Conservation (phyloP, 2,329 filamentous ascomycete species). For the Corynespora cassiicola region DNA sequence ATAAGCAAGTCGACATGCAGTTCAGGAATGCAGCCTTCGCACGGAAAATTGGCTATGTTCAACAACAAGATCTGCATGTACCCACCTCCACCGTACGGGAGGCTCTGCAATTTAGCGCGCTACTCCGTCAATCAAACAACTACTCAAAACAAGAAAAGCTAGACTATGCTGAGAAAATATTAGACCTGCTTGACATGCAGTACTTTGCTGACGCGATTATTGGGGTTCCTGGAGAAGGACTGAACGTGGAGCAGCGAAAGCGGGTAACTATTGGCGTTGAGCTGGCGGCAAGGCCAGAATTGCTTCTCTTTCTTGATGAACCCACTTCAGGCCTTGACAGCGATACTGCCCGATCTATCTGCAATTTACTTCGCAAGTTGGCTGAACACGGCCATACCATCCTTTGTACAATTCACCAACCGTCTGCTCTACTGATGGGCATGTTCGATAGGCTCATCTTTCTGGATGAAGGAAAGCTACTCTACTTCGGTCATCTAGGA, state of each 20-base stretch:
- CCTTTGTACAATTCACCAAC: constrained; percentile 93
- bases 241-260: constrained; percentile 63
- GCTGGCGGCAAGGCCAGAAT: constrained; percentile 29
- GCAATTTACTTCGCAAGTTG: constrained; percentile 82
- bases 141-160: constrained; percentile 67
- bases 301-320: constrained; percentile 56
- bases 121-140: too few species aligned
- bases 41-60: constrained; percentile 22
- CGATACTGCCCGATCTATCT: constrained; percentile 89
- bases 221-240: constrained; percentile 19
- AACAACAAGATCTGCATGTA: constrained; percentile 17
- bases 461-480: constrained; percentile 73
- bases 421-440: constrained; percentile 88
- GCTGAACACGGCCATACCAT: constrained; percentile 80
- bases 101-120: constrained; percentile 11
- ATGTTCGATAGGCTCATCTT: constrained; percentile 81
- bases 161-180: constrained; percentile 65
- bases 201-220: constrained; percentile 46
- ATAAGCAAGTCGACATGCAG: constrained; percentile 13
- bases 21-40: constrained; percentile 8
- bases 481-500: constrained; percentile 82
- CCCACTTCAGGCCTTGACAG: constrained; percentile 85
- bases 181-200: constrained; percentile 65
- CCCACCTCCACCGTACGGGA: constrained; percentile 10
- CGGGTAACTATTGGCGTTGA: constrained; percentile 64